These are phyloP conservation scores for Petasospora rhodanensis DNA, from an alignment of 1,139 yeast genomes.

Conservation along the genomic window DNA sequence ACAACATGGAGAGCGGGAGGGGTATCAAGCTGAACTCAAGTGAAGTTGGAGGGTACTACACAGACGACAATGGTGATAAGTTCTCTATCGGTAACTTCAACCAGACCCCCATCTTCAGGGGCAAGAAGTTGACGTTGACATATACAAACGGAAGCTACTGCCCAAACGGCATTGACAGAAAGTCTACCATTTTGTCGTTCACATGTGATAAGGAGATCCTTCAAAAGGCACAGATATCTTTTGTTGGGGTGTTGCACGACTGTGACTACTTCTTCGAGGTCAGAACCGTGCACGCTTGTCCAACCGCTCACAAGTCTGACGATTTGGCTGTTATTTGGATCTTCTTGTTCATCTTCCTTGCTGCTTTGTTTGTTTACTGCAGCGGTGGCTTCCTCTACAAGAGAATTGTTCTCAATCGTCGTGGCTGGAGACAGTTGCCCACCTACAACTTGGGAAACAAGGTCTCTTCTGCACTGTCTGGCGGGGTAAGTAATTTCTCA, in stretches of 20 bases:
- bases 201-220: conserved; percentile 76
- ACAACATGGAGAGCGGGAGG: conserved; percentile 29
- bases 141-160: conserved; percentile 75
- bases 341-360: conserved; percentile 46
- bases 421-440: conserved; percentile 31
- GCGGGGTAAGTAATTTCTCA: conserved; percentile 23
- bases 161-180: conserved; percentile 44
- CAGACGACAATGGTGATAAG: conserved; percentile 45
- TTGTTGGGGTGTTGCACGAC: conserved; percentile 66
- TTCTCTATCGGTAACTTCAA: conserved; percentile 66
- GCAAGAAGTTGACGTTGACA: conserved; percentile 64
- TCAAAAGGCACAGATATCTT: conserved; percentile 63
- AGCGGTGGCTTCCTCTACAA: conserved; percentile 52
- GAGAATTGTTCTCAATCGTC: conserved; percentile 27
- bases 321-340: conserved; percentile 59
- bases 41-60: conserved; percentile 64
- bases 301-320: conserved; percentile 47
- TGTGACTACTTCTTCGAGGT: conserved; percentile 86
- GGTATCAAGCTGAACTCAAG: conserved; percentile 43
- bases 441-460: conserved; percentile 24
- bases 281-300: conserved; percentile 83
- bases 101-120: conserved; percentile 61
- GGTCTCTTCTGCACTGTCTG: conserved; percentile 26
- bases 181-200: conserved; percentile 67
- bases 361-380: conserved; percentile 51